phyloP scores from a whole-genome alignment of 345 rosid species.

The Salix dunnii region DNA sequence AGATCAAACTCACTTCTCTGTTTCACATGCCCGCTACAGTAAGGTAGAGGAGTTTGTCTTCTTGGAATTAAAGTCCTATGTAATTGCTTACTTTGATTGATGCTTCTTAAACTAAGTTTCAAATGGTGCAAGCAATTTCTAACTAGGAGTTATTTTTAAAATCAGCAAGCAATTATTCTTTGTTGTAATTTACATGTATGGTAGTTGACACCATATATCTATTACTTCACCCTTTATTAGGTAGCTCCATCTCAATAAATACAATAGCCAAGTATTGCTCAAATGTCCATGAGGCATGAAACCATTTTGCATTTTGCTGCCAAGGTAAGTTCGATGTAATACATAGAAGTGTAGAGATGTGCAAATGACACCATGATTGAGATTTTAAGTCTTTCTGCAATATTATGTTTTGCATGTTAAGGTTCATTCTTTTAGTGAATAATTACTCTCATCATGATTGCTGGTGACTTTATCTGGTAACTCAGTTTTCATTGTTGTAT shows the following conservation, averaged over 20 bases:
- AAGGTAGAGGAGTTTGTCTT: conserved; percentile 52
- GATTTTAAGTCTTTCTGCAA: not conserved
- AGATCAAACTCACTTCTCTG: conserved; percentile 81
- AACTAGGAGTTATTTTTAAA: not conserved
- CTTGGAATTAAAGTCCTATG: not conserved
- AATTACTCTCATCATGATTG: not conserved
- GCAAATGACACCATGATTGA: not conserved
- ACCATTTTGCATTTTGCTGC: not conserved
- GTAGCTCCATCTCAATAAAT: not conserved
- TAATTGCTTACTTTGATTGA: not conserved
- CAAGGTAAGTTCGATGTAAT: conserved; percentile 2
- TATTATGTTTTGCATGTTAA: not conserved
- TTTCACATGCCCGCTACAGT: conserved; percentile 85
- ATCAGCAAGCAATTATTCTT: not conserved
- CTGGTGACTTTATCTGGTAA: not conserved
- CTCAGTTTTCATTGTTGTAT: not conserved
- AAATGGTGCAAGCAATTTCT: not conserved
- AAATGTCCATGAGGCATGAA: not conserved
- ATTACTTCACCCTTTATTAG: not conserved
- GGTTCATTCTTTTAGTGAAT: not conserved
- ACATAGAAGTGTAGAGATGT: not conserved
- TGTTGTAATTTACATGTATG: not conserved
- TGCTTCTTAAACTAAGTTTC: conserved; percentile 4
- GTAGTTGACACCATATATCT: not conserved
- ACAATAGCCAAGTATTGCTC: conserved; percentile 1